Evolutionary conservation across 345 rosid species (phyloP), one percentile per base, ranked within the genome.

Genomic region (Bretschneidera sinensis): DNA sequence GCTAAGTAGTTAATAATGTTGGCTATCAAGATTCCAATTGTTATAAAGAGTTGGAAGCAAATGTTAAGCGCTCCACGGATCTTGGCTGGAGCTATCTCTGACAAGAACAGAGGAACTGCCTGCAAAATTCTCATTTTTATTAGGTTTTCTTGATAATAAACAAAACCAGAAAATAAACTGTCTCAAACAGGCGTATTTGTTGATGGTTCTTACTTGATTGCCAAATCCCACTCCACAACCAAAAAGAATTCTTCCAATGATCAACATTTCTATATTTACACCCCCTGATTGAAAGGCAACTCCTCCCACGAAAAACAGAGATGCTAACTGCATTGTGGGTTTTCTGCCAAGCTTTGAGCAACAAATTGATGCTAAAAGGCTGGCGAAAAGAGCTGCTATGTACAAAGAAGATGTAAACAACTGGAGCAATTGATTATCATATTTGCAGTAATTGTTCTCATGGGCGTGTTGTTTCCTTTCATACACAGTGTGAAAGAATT

Each of bases 361-460:
- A 2, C 54, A 19, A 10, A 24, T 61, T n/a, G 81, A 81, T 2
- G 85, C 77, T 0, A 17, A 48, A n/a, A 79, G 76, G 65, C 78
- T 79, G 15, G 81, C 60, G 10, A 71, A 19, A 9, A 81, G 61
- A 54, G 89, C 85, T 4, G 76, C 78, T 0, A 81, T 63, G 64
- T 77, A 84, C 28, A 84, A 31, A 11, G 81, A 84, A 18, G 89
- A 84, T 0, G 84, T 73, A 68, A 79, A 81, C 1, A 84, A 65
- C 73, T 81, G 89, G 17, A 81, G 79, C 19, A 1, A 21, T 22
- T 71, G 74, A 34, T 75, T 52, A 19, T 76, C 81, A 19, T 68
- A 81, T 62, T 79, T 84, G 55, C 89, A 79, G 62, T 79, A 81
- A 55, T 81, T 84, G 74, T 78, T 63, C 39, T 84, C 84, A 21